Evolutionary conservation across 2,329 filamentous ascomycete genomes (phyloP), one percentile per base, ranked within the genome.

Genomic region (Pseudogymnoascus sp.): DNA sequence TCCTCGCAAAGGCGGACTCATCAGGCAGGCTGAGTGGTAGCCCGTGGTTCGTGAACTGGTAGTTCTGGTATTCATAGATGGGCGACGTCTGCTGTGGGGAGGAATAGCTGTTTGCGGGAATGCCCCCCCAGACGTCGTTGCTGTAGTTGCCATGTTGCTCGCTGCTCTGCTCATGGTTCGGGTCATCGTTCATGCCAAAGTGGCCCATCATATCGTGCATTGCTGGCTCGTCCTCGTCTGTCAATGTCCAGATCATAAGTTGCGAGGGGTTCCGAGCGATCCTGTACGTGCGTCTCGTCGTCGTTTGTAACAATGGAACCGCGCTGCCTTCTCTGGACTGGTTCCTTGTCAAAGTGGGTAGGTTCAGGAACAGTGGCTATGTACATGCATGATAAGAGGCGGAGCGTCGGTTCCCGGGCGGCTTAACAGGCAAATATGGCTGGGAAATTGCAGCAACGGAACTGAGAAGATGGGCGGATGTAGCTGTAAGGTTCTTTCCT

Each of bases 11-110:
- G 64, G 77, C 76, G 33, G 79, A 74, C 64, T 87, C 84, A 67
- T 85, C 78, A 33, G 85, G 79, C 67, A 88, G 79, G 16, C 86
- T 83, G 46, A 86, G 83, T 61, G 84, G 81, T 76, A 85, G 70
- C 28, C 81, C 80, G 56, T 82, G 78, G 62, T 79, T 77, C 67
- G 83, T 78, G 75, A 89, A 92, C 64, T 80, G 86, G 68, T 84
- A 85, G 12, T 79, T 81, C 64, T 81, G 78, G 72, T 90, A 91
- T 68, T 90, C 88, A 41, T 85, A 80, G 76, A 91, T 84, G 24
- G 87, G 85, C 63, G 88, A 89, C 66, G 88, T 84, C 68, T 86
- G 85, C 70, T 90, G 89, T 12, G 85, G 71, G 38, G 74, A 70
- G 61, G 66, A 70, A 62, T 74, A 75, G 56, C 66, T 68, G 63